Conservation (phyloP, 768 basidiomycete species). For the Phlegmacium glaucopus region DNA sequence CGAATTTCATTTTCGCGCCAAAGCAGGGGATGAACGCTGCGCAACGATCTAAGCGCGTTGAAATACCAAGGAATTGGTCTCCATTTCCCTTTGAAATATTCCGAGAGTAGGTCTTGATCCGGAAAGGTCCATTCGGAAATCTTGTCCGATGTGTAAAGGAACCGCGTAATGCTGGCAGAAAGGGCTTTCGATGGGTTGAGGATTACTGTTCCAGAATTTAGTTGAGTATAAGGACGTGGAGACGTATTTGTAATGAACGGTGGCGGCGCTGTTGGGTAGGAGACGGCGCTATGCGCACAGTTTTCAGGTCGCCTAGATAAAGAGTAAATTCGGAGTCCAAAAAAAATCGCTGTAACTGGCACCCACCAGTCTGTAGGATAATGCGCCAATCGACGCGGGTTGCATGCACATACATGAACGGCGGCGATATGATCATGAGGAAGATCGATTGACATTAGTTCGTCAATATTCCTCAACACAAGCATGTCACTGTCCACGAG, state of each 20-base stretch:
- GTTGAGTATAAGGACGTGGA: conserved; percentile 74
- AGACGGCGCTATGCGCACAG: conserved; percentile 71
- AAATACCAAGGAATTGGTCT: conserved; percentile 80
- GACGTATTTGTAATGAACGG: conserved; percentile 32
- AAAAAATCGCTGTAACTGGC: conserved; percentile 10
- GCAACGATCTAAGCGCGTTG: conserved; percentile 90
- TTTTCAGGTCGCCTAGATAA: conserved; percentile 83
- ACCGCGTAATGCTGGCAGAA: conserved; percentile 49
- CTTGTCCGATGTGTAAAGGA: conserved; percentile 44
- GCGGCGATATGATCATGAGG: conserved; percentile 78
- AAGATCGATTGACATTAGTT: conserved; percentile 57
- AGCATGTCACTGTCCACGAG: conserved; percentile 91
- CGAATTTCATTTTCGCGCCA: conserved; percentile 88
- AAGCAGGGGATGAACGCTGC: conserved; percentile 62
- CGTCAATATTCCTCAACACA: conserved; percentile 79
- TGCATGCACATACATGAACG: conserved; percentile 90
- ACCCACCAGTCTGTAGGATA: conserved; percentile 87
- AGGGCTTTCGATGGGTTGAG: conserved; percentile 67
- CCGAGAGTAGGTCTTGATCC: conserved; percentile 90
- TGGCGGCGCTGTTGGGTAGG: conserved; percentile 40
- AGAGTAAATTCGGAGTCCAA: conserved; percentile 9
- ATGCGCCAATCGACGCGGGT: conserved; percentile 77
- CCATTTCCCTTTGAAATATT: conserved; percentile 77
- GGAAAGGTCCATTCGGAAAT: conserved; percentile 59
- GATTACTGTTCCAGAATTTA: conserved; percentile 90